Evolutionary conservation across 768 basidiomycete genomes (phyloP), one percentile per base, ranked within the genome.

Genomic region (Trametes sanguinea): DNA sequence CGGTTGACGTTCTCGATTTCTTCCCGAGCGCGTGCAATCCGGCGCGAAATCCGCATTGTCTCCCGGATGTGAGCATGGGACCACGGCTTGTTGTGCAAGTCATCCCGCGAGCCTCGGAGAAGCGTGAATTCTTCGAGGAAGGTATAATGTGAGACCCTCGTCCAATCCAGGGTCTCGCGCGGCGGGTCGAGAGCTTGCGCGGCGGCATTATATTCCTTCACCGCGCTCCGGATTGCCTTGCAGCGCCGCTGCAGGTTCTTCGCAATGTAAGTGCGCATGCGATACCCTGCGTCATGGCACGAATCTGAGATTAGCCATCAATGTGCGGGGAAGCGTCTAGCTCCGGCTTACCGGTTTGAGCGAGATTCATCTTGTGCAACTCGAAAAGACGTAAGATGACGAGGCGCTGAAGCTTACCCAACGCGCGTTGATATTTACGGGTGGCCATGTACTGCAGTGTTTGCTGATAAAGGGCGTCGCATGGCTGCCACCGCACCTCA

Each of bases 361-460:
- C 69, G 3, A 77, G 57, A 63, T 78, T 77, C 35, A 76, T 57
- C 62, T 76, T 76, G 22, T 74, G 73, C 1, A 79, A 68, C 64
- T 80, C 73, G 65, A 79, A 77, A 0, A 80, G 58, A 1, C 69
- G 66, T 58, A 74, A 72, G 0, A 78, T 60, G 0, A 78, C 72
- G 1, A 78, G 70, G 29, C 59, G 45, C 53, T 77, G 72, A 1
- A 79, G 62, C n/a, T 72, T 62, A 13, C 76, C 70, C 0, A 80
- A 65, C 1, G 73, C 74, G 10, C 35, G 60, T n/a, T 60, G 68
- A 60, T 75, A 77, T 8, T 59, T 56, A 1, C 70, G 55, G 11
- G 43, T 61, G 6, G 54, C 40, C 27, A 71, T 60, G 37, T 68
- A 68, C 40, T 62, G 29, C 3, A 46, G 6, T 7, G 62, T 62